Base-by-base conservation (phyloP, 805 yeast species). In the Debaryomyces prosopidis region DNA sequence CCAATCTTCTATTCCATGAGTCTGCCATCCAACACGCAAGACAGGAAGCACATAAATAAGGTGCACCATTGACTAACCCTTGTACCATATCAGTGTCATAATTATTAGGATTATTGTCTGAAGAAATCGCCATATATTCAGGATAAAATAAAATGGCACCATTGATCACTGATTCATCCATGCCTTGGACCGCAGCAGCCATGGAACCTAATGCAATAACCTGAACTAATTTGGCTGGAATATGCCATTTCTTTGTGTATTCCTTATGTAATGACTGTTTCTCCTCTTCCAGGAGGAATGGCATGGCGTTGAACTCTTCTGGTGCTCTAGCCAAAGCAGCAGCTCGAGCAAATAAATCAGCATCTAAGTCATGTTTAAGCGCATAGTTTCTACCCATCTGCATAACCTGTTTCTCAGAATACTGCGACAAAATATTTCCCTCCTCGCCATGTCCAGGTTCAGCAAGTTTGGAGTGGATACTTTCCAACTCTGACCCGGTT, bases 131-230 rank as follows among this genome's bases (percentile, higher is more conserved):
- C 59, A 85, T 73, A 17, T 68, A 75, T 1, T 51, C 44, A 2
- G 87, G 87, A 60, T 81, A 85, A 50, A 75, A 79, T 19, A 82
- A 59, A 39, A 77, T 79, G 18, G 89, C 89, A 31, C 89, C 89
- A 50, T 84, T 82, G 47, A 81, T 68, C 8, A 82, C 88, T 5
- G 87, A 77, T 59, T 84, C 87, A 60, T 84, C 89, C 87, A 82
- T 82, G 43, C 89, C 89, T 59, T 84, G 89, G 35, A 83, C 86
- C 4, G 85, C 82, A 3, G 87, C 85, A 42, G 87, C 82, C 71
- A 83, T 69, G 2, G 88, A 83, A 38, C 85, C 81, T 55, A 82
- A 65, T 7, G 82, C 76, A 62, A 80, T 76, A 16, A 79, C 75
- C 48, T 70, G 79, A 49, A 77, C 61, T 54, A 85, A 68, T 47